These are phyloP conservation scores for Hysterium pulicare DNA, from an alignment of 2,329 filamentous ascomycete species.

Conservation along the genomic window DNA sequence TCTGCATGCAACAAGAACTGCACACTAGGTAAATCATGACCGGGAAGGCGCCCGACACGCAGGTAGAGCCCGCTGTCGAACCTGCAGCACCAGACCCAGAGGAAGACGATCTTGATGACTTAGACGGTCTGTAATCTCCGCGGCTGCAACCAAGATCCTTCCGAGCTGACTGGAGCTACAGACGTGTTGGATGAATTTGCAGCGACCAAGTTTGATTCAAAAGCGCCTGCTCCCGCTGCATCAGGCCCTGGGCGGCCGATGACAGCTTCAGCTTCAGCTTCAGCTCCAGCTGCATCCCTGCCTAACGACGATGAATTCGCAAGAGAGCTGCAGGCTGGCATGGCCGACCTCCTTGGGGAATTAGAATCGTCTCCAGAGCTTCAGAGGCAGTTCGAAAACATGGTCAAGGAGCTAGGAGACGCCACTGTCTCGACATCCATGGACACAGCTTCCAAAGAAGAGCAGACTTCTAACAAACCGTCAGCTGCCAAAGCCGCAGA, in stretches of 20 bases:
- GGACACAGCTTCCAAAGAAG: slow-evolving; percentile 27
- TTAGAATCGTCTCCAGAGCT: slow-evolving; percentile 63
- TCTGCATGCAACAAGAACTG: no score
- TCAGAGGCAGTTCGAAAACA: slow-evolving; percentile 72
- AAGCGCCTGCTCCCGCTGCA: slow-evolving; percentile 34
- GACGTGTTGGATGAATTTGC: slow-evolving; percentile 94
- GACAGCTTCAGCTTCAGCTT: no score
- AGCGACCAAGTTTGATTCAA: slow-evolving; percentile 56
- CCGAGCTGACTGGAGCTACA: slow-evolving; percentile 34
- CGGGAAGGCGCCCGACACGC: slow-evolving; percentile 10
- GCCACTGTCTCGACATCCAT: slow-evolving; percentile 37
- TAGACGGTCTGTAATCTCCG: slow-evolving; percentile 65
- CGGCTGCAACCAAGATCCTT: background rate
- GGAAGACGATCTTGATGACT: slow-evolving; percentile 85
- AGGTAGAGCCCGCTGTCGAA: slow-evolving; percentile 17
- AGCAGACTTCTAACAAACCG: slow-evolving; percentile 16
- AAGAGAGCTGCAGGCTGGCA: slow-evolving; percentile 81
- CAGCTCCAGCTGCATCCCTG: slow-evolving; percentile 23
- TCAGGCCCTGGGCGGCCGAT: slow-evolving; percentile 40
- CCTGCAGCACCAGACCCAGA: slow-evolving; percentile 80
- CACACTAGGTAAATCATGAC: no score
- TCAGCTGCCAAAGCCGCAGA: slow-evolving; percentile 46
- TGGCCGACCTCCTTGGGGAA: slow-evolving; percentile 77
- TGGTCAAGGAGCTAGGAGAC: slow-evolving; percentile 69
- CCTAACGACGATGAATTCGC: slow-evolving; percentile 71